A percentile compares a stretch with the other conserved stretches of the same genome.
These are phyloP conservation scores for Vitis rotundifolia DNA, from an alignment of 164 flowering plant genomes.

Conservation along the genomic window DNA sequence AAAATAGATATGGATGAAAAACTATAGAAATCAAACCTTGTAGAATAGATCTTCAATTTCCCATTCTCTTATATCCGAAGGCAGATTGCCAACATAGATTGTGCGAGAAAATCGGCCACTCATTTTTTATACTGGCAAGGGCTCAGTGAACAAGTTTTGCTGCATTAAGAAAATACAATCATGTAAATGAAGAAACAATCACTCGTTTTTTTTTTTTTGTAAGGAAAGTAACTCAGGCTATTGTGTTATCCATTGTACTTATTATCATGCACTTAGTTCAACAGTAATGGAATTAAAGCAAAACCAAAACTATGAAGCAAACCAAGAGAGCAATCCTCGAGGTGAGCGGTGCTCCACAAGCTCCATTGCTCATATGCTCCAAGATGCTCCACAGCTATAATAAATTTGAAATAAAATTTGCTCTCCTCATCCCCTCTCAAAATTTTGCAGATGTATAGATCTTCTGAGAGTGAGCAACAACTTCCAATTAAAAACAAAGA, in stretches of 20 bases:
- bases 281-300: constrained; percentile 33
- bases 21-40: constrained; percentile 58
- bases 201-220: neutral
- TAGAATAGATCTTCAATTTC: constrained; percentile 93
- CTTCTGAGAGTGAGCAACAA: constrained; percentile 66
- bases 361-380: constrained; percentile 96
- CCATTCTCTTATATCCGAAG: constrained; percentile 74
- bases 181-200: constrained; percentile 10
- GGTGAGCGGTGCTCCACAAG: constrained; percentile 90
- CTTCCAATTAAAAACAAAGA: constrained; percentile 61
- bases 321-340: constrained; percentile 94
- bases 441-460: constrained; percentile 57
- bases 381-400: constrained; percentile 85
- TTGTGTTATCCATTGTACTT: constrained; percentile 7
- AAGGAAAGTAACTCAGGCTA: neutral
- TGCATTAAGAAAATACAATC: constrained; percentile 27
- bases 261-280: constrained; percentile 23
- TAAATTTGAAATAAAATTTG: constrained; percentile 61
- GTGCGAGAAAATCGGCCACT: constrained; percentile 87
- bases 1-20: neutral
- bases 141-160: constrained; percentile 11
- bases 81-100: constrained; percentile 94
- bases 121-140: constrained; percentile 38
- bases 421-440: constrained; percentile 66
- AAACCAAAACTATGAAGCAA: constrained; percentile 78